Evolutionary conservation across 495 filamentous ascomycete genomes (phyloP), one percentile per base, ranked within the genome.

Genomic region (Neohortaea acidophila): DNA sequence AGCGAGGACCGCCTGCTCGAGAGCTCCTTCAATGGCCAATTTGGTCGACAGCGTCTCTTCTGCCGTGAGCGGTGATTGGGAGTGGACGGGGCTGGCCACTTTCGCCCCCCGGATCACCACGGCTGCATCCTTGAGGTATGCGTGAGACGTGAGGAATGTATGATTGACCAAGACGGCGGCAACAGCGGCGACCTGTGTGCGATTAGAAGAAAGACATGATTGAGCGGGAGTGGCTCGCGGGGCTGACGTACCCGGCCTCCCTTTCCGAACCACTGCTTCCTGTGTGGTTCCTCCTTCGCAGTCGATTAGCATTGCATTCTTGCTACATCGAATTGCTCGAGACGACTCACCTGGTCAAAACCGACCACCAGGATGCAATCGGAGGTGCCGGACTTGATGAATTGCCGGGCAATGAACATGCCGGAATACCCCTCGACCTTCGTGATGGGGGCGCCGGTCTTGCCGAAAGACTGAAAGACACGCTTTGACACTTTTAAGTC

Each of bases 41-140:
- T 15, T 32, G 7, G 29, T 27, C 14, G 33, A 9, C 7, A 36
- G 10, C 27, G 22, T 38, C 22, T 29, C 22, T 6, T 15, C n/a
- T 4, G 5, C 10, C 4, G 26, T 26, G 37, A 17, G 17, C 8
- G 26, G 10, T 17, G 19, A 18, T 5, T 18, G 37, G 3, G 15
- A 12, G 6, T 23, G 26, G 9, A 28, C n/a, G 9, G 7, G 15
- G 12, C 38, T 24, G 4, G 3, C 5, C 2, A 33, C 4, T 4
- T 15, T 21, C 28, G 3, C 3, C 7, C 4, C 38, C 11, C 6
- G 29, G 18, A 41, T 25, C n/a, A 34, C 4, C 3, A 41, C 21
- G 28, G 43, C 43, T 6, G 26, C 21, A 21, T 46, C 43, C 31
- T 18, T 46, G 9, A 46, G 26, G 38, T 46, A 46, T 20, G 23